Percentiles rank a stretch among this genome's conserved stretches.
Evolutionary conservation across 78 protist species (phyloP).

Genomic region (Dictyostelium citrinum): DNA sequence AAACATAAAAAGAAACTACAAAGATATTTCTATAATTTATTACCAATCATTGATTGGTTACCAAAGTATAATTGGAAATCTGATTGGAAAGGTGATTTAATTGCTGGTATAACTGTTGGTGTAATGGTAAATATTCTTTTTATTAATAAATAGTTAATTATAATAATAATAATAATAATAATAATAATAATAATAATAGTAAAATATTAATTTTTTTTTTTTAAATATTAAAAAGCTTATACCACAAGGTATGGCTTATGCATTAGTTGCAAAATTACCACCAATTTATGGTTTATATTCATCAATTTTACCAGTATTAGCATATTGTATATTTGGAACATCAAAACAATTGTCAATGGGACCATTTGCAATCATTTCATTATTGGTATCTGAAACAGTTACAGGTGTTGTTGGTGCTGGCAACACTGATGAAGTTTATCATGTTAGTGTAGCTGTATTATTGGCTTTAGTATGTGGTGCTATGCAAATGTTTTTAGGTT

Average conservation of each 20-base stretch:
- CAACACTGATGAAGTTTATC: neutral
- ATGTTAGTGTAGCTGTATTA: slow-evolving; percentile 20
- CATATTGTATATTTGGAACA: slow-evolving; percentile 87
- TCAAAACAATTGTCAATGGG: slow-evolving; percentile 84
- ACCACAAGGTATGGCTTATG: slow-evolving; percentile 87
- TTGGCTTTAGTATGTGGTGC: slow-evolving; percentile 83
- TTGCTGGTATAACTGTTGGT: slow-evolving; percentile 87
- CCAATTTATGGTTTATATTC: slow-evolving; percentile 87
- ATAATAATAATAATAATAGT: neutral
- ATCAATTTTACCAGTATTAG: slow-evolving; percentile 83
- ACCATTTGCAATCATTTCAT: slow-evolving; percentile 83
- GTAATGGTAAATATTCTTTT: too few species aligned
- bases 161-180: neutral
- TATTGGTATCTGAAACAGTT: slow-evolving; percentile 50
- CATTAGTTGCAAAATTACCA: slow-evolving; percentile 85
- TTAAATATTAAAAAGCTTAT: neutral
- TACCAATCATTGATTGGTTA: slow-evolving; percentile 51
- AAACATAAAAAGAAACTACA: slow-evolving; percentile 32
- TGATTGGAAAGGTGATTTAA: slow-evolving; percentile 64
- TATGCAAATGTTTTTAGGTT: slow-evolving; percentile 73
- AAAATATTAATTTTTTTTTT: neutral
- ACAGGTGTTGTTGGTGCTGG: slow-evolving; percentile 6
- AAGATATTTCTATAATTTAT: slow-evolving; percentile 6
- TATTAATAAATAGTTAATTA: too few species aligned
- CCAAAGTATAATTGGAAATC: slow-evolving; percentile 16